Evolutionary conservation across 805 yeast species (phyloP).

Genomic region (Candida ortonii): DNA sequence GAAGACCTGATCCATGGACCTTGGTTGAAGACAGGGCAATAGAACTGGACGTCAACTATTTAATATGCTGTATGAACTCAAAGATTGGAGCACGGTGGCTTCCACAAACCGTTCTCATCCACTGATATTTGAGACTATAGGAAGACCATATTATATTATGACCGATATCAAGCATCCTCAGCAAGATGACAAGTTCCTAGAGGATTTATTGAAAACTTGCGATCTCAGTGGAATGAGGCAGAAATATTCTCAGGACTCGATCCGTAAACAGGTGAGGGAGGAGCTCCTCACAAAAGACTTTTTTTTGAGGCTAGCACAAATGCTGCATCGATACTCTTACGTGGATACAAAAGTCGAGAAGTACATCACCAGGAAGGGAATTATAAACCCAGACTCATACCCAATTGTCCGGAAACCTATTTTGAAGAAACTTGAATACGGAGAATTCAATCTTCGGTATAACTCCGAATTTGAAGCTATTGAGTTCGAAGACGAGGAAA

Average conservation of each 20-base stretch:
- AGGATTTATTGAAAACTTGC: conserved; percentile 19
- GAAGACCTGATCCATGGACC: too few relatives aligned
- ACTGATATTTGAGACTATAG: conserved; percentile 22
- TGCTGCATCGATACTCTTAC: conserved; percentile 8
- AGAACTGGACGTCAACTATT: neutral
- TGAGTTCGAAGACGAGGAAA: conserved; percentile 19
- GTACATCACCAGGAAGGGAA: conserved; percentile 16
- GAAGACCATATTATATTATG: conserved; percentile 17
- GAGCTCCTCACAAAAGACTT: conserved; percentile 10
- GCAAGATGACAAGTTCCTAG: conserved; percentile 23
- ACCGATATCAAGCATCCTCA: conserved; percentile 12
- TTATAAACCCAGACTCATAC: conserved; percentile 15
- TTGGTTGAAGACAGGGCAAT: neutral
- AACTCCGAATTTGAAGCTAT: conserved; percentile 15
- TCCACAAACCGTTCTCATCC: conserved; percentile 25
- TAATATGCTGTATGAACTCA: conserved; percentile 20
- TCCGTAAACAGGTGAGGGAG: conserved; percentile 10
- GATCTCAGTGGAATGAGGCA: conserved; percentile 26
- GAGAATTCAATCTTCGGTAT: conserved; percentile 15
- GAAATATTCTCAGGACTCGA: conserved; percentile 12
- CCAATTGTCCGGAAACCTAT: conserved; percentile 25
- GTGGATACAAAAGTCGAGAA: conserved; percentile 16
- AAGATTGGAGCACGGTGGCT: conserved; percentile 22
- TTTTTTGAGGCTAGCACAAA: conserved; percentile 9
- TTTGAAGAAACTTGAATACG: conserved; percentile 13